phyloP scores from a whole-genome alignment of 208 protist genomes.

The Crithidia sp. region DNA sequence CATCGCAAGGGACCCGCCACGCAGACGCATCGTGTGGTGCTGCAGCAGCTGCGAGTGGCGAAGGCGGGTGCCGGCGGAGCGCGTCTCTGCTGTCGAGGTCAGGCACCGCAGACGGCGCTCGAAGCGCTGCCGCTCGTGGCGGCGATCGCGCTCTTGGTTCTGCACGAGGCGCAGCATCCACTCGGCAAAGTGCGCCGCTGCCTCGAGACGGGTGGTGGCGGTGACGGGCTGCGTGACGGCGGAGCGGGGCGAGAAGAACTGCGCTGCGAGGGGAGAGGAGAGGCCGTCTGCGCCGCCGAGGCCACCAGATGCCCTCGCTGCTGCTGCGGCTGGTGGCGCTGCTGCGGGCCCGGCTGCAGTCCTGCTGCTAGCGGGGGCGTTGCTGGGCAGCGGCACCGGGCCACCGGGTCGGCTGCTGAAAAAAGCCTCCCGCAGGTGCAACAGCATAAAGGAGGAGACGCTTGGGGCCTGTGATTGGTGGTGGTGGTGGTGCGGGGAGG shows the following conservation, averaged over 20 bases:
- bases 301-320: background rate
- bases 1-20: constrained; percentile 13
- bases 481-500: background rate
- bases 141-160: constrained; percentile 38
- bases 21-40: constrained; percentile 27
- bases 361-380: background rate
- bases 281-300: background rate
- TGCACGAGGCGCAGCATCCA: constrained; percentile 59
- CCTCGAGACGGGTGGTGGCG: constrained; percentile 26
- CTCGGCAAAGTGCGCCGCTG: constrained; percentile 52
- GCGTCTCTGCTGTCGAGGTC: constrained; percentile 12
- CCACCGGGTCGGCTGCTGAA: constrained; percentile 9
- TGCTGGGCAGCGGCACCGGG: constrained; percentile 13
- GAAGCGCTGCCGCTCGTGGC: constrained; percentile 30
- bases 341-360: too few species aligned
- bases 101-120: constrained; percentile 14
- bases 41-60: constrained; percentile 19
- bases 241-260: constrained; percentile 9
- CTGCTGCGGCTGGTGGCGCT: background rate
- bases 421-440: constrained; percentile 29
- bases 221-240: constrained; percentile 19
- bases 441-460: constrained; percentile 28
- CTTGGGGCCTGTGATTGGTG: background rate
- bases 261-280: constrained; percentile 1
- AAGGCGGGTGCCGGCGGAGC: constrained; percentile 6